These are phyloP conservation scores for Cryptosporidium meleagridis DNA, from an alignment of 169 alveolate genomes.

Conservation along the genomic window DNA sequence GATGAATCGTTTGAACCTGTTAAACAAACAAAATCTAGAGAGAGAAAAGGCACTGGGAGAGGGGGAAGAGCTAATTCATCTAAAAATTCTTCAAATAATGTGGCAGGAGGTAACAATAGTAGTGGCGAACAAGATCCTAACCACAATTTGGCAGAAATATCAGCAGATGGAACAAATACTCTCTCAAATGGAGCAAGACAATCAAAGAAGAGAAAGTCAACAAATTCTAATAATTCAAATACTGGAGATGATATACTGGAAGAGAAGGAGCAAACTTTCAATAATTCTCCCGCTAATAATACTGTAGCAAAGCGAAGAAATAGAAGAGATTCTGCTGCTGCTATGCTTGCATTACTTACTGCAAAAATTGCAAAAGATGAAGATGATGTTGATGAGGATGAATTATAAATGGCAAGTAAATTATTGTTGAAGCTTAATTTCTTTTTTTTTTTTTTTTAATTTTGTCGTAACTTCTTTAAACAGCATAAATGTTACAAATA, in stretches of 20 bases:
- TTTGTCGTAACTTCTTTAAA: too few relatives aligned
- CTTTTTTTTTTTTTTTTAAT: too few relatives aligned
- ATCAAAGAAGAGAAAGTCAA: slow-evolving; percentile 24
- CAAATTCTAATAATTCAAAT: slow-evolving; percentile 1
- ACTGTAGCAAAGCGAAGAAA: slow-evolving; percentile 70
- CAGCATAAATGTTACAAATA: too few relatives aligned
- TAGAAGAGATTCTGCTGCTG: slow-evolving; percentile 74
- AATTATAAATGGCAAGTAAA: not conserved
- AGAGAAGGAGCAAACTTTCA: not conserved
- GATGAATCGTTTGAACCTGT: slow-evolving; percentile 69
- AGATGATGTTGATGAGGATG: slow-evolving; percentile 46
- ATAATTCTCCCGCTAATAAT: slow-evolving; percentile 19
- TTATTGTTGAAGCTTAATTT: not conserved
- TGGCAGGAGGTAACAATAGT: not conserved
- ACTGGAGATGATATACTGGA: slow-evolving; percentile 9
- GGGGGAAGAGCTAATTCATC: slow-evolving; percentile 3
- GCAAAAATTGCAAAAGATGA: slow-evolving; percentile 71
- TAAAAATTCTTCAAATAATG: not conserved
- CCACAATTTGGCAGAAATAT: not conserved
- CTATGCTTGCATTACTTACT: slow-evolving; percentile 70
- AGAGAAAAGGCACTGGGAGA: slow-evolving; percentile 8
- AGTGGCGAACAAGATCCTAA: slow-evolving; percentile 2
- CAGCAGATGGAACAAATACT: not conserved
- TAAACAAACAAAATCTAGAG: not conserved
- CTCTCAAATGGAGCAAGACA: not conserved